Conservation (phyloP, 2,329 filamentous ascomycete genomes). For the Fusarium euwallaceae region DNA sequence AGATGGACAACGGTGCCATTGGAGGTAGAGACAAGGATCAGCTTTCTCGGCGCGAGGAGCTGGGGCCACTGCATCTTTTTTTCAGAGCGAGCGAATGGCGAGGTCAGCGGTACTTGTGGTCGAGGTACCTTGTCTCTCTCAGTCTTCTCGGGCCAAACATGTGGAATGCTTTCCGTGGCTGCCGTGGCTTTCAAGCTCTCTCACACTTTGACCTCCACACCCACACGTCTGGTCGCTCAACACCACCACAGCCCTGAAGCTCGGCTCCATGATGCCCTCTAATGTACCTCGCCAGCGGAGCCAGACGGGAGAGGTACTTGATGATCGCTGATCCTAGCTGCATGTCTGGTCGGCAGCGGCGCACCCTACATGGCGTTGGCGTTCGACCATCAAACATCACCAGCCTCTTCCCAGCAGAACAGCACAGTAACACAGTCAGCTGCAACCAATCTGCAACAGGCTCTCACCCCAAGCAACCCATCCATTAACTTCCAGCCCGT, state of each 20-base stretch:
- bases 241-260: slow-evolving; percentile 11
- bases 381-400: slow-evolving; percentile 10
- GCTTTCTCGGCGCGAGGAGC: slow-evolving; percentile 34
- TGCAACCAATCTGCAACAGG: slow-evolving; percentile 10
- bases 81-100: background rate
- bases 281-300: slow-evolving; percentile 7
- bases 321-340: slow-evolving; percentile 20
- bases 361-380: slow-evolving; percentile 19
- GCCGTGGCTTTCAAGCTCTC: slow-evolving; percentile 27
- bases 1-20: slow-evolving; percentile 29
- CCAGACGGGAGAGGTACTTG: slow-evolving; percentile 10
- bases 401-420: slow-evolving; percentile 7
- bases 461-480: slow-evolving; percentile 7
- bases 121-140: slow-evolving; percentile 33
- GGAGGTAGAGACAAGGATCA: slow-evolving; percentile 27
- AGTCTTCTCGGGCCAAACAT: background rate
- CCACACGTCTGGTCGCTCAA: slow-evolving; percentile 9
- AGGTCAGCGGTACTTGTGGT: slow-evolving; percentile 22
- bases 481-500: slow-evolving; percentile 4
- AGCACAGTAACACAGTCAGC: slow-evolving; percentile 14
- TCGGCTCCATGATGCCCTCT: slow-evolving; percentile 3
- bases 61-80: slow-evolving; percentile 40
- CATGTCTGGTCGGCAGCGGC: slow-evolving; percentile 23
- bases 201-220: slow-evolving; percentile 11
- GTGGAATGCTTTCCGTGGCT: slow-evolving; percentile 19